phyloP scores from a whole-genome alignment of 805 yeast genomes.

The Pichia pseudocactophila region DNA sequence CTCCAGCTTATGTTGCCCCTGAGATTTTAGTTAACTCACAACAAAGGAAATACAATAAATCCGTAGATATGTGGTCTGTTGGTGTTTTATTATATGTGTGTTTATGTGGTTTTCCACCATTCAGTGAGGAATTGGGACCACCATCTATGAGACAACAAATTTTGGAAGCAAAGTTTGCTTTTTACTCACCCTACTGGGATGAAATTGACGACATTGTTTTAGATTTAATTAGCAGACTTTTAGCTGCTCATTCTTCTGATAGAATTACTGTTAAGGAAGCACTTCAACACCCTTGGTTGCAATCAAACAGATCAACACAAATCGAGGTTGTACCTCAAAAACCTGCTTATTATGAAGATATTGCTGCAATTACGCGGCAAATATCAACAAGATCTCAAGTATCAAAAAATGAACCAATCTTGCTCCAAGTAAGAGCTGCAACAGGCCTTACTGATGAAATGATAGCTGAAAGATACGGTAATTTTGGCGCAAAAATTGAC shows the following conservation, averaged over 20 bases:
- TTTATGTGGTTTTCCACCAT: constrained; percentile 79
- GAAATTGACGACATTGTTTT: constrained; percentile 53
- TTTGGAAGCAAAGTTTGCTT: constrained; percentile 55
- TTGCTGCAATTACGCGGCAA: constrained; percentile 10
- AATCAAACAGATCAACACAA: not conserved
- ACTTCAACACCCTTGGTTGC: constrained; percentile 38
- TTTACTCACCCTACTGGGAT: constrained; percentile 77
- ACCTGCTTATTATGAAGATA: constrained; percentile 1
- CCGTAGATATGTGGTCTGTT: constrained; percentile 76
- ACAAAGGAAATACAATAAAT: constrained; percentile 50
- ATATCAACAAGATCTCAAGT: constrained; percentile 20
- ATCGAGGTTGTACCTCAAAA: not conserved
- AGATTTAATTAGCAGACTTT: constrained; percentile 53
- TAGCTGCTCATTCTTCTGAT: constrained; percentile 44
- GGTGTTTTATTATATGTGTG: constrained; percentile 75
- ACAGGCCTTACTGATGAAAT: constrained; percentile 20
- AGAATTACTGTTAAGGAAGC: constrained; percentile 35
- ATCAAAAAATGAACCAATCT: constrained; percentile 21
- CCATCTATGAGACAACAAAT: constrained; percentile 74
- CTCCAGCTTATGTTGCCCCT: constrained; percentile 84
- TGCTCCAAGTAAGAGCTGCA: constrained; percentile 19
- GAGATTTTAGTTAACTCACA: constrained; percentile 52
- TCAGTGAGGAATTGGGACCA: constrained; percentile 74
- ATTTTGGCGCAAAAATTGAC: not conserved
- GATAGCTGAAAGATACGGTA: constrained; percentile 13